A percentile compares a stretch with the other conserved stretches of the same genome.
These are phyloP conservation scores for Fusarium sp. DNA, from an alignment of 2,329 filamentous ascomycete species.

Conservation along the genomic window DNA sequence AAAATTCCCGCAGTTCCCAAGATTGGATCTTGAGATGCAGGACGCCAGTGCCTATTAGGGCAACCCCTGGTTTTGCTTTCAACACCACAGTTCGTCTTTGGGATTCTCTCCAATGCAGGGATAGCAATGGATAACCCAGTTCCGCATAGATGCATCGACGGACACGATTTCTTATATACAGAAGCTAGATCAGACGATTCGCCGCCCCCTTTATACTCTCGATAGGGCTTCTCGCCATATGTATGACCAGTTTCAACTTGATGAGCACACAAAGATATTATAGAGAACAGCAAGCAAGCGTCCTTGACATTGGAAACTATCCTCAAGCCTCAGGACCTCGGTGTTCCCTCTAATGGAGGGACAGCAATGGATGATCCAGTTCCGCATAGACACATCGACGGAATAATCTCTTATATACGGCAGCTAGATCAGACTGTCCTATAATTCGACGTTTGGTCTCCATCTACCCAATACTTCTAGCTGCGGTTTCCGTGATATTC, in stretches of 20 bases:
- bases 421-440: too few species aligned
- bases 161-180: background rate
- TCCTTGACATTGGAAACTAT: background rate
- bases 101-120: background rate
- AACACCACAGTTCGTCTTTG: background rate
- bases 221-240: background rate
- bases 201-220: background rate
- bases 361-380: too few species aligned
- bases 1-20: too few species aligned
- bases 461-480: too few species aligned
- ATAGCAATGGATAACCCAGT: background rate
- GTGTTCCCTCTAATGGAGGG: too few species aligned
- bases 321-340: background rate
- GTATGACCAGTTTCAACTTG: background rate
- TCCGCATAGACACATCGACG: too few species aligned
- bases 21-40: too few species aligned
- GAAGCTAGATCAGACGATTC: background rate
- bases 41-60: background rate
- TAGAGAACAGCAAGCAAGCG: background rate
- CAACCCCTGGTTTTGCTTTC: background rate
- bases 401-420: too few species aligned
- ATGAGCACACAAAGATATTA: background rate
- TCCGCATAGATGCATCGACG: background rate
- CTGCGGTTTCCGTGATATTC: too few species aligned
- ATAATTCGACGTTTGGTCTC: too few species aligned